Percentiles rank a stretch among this genome's conserved stretches.
Conservation (phyloP, 1,139 yeast species). For the Maudiozyma humilis region DNA sequence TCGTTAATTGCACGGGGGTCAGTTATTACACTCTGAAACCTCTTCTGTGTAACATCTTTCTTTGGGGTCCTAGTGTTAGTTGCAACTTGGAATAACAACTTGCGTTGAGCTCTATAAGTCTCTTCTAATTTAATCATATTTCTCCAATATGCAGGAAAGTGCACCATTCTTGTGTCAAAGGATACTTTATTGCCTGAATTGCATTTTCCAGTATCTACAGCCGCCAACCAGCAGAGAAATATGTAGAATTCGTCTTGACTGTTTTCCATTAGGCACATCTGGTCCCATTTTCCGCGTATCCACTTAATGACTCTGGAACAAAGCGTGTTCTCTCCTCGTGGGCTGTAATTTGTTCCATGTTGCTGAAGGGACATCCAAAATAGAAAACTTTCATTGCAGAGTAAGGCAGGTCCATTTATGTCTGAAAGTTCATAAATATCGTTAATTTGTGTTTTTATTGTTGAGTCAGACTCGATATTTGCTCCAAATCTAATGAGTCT, state of each 20-base stretch:
- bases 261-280: constrained; percentile 20
- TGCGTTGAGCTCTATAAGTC: neutral
- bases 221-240: constrained; percentile 41
- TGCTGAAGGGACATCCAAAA: constrained; percentile 46
- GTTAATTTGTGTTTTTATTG: constrained; percentile 40
- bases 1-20: neutral
- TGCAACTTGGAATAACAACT: neutral
- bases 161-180: neutral
- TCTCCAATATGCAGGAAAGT: neutral
- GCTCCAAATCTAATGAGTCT: constrained; percentile 21
- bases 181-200: neutral
- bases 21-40: neutral
- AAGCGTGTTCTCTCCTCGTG: constrained; percentile 18
- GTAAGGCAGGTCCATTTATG: constrained; percentile 47
- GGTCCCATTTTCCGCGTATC: constrained; percentile 41
- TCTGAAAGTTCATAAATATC: constrained; percentile 47
- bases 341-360: constrained; percentile 33
- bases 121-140: neutral
- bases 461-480: constrained; percentile 32
- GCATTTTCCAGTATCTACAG: constrained; percentile 23
- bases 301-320: constrained; percentile 37
- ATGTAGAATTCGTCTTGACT: constrained; percentile 28
- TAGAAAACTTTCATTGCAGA: constrained; percentile 40
- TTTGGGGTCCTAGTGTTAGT: neutral
- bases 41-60: neutral